Conservation (phyloP, 164 flowering plant genomes). For the Stephania yunnanensis region DNA sequence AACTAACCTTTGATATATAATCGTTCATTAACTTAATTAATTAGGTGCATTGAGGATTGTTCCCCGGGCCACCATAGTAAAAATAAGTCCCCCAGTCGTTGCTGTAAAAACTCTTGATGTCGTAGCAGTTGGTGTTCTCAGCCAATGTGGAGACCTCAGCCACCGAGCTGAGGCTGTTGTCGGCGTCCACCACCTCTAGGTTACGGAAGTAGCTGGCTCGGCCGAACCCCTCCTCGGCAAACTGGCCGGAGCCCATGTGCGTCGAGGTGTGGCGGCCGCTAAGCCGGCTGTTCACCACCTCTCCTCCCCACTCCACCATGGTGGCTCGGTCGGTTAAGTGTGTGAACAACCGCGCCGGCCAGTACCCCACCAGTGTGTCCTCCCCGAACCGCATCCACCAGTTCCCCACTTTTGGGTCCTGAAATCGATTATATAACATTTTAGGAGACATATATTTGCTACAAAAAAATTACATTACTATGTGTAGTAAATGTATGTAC, state of each 20-base stretch:
- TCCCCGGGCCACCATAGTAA: constrained; percentile 98
- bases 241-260: constrained; percentile 76
- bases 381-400: constrained; percentile 81
- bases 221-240: constrained; percentile 79
- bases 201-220: constrained; percentile 85
- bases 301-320: constrained; percentile 87
- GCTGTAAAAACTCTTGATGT: constrained; percentile 67
- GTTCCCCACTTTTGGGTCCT: constrained; percentile 75
- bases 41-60: constrained; percentile 55
- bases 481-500: no score
- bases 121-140: constrained; percentile 85
- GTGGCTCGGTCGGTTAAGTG: constrained; percentile 63
- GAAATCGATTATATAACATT: background rate
- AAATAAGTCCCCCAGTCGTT: constrained; percentile 82
- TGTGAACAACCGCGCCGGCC: constrained; percentile 72
- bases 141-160: constrained; percentile 59
- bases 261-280: constrained; percentile 61
- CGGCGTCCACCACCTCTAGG: constrained; percentile 80
- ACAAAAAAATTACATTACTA: no score
- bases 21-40: background rate
- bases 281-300: constrained; percentile 58
- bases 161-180: constrained; percentile 71
- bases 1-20: no score
- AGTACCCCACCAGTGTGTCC: constrained; percentile 58
- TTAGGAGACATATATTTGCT: no score